A percentile compares a stretch with the other conserved stretches of the same genome.
Evolutionary conservation across 345 rosid genomes (phyloP).

Genomic region (Kandelia obovata): DNA sequence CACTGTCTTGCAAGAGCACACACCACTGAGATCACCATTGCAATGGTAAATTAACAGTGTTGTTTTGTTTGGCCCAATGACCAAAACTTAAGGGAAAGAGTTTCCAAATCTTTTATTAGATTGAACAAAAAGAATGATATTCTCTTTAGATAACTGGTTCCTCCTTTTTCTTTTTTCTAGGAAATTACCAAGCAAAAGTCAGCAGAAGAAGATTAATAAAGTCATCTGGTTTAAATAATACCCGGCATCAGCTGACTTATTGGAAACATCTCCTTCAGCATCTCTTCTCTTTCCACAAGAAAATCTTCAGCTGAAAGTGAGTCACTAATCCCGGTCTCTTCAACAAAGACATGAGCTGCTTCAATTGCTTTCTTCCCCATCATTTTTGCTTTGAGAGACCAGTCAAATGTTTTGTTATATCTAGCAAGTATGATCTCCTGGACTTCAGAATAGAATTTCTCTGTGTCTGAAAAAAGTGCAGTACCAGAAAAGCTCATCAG

Average conservation of each 20-base stretch:
- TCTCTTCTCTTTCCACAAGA: conserved; percentile 72
- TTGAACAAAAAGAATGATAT: too few relatives aligned
- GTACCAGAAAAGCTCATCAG: background rate
- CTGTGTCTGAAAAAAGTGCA: conserved; percentile 59
- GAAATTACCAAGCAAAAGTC: background rate
- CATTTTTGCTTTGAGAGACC: conserved; percentile 94
- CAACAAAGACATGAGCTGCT: conserved; percentile 71
- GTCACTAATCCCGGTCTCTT: conserved; percentile 78
- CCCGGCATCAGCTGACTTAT: conserved; percentile 89
- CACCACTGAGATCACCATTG: too few relatives aligned
- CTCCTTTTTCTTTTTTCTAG: too few relatives aligned
- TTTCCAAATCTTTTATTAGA: too few relatives aligned
- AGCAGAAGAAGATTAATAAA: background rate
- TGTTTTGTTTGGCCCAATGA: too few relatives aligned
- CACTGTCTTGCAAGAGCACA: too few relatives aligned
- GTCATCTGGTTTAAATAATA: conserved; percentile 8
- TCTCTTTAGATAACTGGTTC: too few relatives aligned
- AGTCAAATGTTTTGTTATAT: conserved; percentile 80
- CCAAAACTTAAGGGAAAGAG: too few relatives aligned
- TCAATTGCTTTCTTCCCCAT: conserved; percentile 93
- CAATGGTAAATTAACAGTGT: too few relatives aligned
- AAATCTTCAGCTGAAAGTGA: conserved; percentile 80
- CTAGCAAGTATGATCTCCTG: conserved; percentile 79
- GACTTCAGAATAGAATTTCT: conserved; percentile 86
- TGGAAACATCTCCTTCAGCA: conserved; percentile 70